phyloP scores from a whole-genome alignment of 805 yeast genomes.

The Nakazawaea ishiwadae region DNA sequence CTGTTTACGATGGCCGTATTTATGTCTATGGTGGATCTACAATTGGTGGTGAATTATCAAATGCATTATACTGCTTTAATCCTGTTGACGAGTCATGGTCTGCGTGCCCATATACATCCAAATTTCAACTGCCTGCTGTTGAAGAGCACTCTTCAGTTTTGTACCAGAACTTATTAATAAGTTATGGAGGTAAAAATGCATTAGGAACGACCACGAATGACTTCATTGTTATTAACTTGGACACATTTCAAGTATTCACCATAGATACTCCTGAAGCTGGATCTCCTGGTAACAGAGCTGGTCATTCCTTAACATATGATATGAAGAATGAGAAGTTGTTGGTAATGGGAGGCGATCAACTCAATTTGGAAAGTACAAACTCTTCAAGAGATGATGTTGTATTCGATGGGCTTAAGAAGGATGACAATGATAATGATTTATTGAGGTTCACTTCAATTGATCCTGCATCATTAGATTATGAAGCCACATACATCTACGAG shows the following conservation, averaged over 20 bases:
- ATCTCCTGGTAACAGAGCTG: conserved; percentile 81
- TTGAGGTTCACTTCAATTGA: conserved; percentile 21
- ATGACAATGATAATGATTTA: conserved; percentile 27
- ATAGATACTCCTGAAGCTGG: conserved; percentile 37
- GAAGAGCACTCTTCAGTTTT: conserved; percentile 89
- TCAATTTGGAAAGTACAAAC: conserved; percentile 48
- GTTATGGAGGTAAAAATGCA: conserved; percentile 85
- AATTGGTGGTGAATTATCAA: conserved; percentile 62
- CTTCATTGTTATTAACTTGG: conserved; percentile 72
- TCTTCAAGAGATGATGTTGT: conserved; percentile 36
- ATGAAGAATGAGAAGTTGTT: conserved; percentile 63
- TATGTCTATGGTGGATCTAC: conserved; percentile 90
- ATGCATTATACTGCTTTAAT: conserved; percentile 80
- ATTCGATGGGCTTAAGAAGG: conserved; percentile 47
- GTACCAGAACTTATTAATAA: conserved; percentile 71
- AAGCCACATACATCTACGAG: conserved; percentile 31
- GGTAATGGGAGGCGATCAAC: conserved; percentile 89
- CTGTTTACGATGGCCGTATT: conserved; percentile 68
- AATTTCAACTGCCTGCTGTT: conserved; percentile 65
- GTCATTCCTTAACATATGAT: conserved; percentile 80
- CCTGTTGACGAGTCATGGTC: conserved; percentile 68
- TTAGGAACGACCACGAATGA: conserved; percentile 64
- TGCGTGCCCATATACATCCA: conserved; percentile 62
- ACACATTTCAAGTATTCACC: conserved; percentile 64
- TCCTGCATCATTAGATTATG: conserved; percentile 25